phyloP scores from a whole-genome alignment of 495 filamentous ascomycete genomes.

The Evansstolkia leycettana region DNA sequence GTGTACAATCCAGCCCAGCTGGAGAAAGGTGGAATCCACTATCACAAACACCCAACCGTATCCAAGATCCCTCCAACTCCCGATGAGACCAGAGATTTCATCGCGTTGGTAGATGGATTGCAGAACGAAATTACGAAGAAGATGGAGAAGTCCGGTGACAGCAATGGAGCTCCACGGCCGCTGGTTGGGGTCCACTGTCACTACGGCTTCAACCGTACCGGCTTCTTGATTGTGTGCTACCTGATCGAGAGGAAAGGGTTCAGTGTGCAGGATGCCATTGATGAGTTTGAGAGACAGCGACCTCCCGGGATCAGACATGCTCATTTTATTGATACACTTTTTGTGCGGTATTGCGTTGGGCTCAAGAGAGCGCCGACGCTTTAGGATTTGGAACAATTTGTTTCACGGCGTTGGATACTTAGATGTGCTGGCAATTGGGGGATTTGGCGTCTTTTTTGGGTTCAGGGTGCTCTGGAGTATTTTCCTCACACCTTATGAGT shows the following conservation, averaged over 20 bases:
- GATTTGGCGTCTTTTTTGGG: too few relatives aligned
- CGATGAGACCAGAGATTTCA: slow-evolving; percentile 66
- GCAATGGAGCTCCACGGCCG: slow-evolving; percentile 31
- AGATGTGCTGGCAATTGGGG: too few relatives aligned
- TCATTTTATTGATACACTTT: slow-evolving; percentile 80
- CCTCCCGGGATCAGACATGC: slow-evolving; percentile 80
- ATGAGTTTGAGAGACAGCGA: slow-evolving; percentile 59
- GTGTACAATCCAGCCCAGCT: slow-evolving; percentile 74
- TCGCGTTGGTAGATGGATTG: slow-evolving; percentile 64
- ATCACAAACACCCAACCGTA: slow-evolving; percentile 82
- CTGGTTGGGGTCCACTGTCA: slow-evolving; percentile 84
- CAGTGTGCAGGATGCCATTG: slow-evolving; percentile 63
- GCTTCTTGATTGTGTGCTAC: slow-evolving; percentile 86
- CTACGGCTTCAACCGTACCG: slow-evolving; percentile 87
- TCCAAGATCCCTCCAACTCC: slow-evolving; percentile 79
- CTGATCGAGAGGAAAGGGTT: slow-evolving; percentile 70
- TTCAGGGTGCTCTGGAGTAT: too few relatives aligned
- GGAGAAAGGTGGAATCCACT: slow-evolving; percentile 58
- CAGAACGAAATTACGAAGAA: slow-evolving; percentile 28
- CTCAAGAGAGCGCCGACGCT: slow-evolving; percentile 41
- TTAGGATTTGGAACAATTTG: slow-evolving; percentile 6
- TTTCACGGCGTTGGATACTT: neutral
- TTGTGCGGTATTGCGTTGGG: slow-evolving; percentile 59
- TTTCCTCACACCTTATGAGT: too few relatives aligned
- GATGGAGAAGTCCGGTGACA: slow-evolving; percentile 29